phyloP scores from a whole-genome alignment of 345 rosid species.

The Zanthoxylum bungeanum region DNA sequence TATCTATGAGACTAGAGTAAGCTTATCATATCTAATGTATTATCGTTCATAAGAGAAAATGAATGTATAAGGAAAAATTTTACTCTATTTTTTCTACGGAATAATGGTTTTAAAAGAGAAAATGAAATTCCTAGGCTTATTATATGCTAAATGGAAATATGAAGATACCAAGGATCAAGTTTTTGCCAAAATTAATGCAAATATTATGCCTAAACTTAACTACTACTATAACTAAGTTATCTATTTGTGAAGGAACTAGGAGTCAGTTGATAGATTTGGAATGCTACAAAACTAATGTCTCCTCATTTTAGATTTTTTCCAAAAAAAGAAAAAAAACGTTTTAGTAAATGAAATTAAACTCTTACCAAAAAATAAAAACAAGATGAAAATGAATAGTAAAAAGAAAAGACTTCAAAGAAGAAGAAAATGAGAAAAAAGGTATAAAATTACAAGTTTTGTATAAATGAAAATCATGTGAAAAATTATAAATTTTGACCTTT shows the following conservation, averaged over 20 bases:
- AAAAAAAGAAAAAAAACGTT: background rate
- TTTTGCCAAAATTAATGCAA: background rate
- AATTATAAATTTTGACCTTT: background rate
- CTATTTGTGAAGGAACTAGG: background rate
- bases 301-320: background rate
- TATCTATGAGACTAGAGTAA: no score
- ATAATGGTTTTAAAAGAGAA: conserved; percentile 12
- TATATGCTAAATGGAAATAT: background rate
- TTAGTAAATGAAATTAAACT: no score
- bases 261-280: background rate
- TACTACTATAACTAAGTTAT: background rate
- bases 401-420: background rate
- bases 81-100: no score
- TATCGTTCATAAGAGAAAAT: no score
- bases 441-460: background rate
- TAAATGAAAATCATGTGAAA: background rate
- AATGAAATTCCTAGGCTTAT: background rate
- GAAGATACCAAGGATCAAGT: background rate
- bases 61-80: no score
- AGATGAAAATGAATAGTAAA: background rate
- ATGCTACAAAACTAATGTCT: background rate
- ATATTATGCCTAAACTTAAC: background rate
- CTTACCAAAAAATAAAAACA: no score
- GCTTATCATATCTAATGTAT: no score
- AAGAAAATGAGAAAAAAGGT: background rate